phyloP scores from a whole-genome alignment of 208 protist genomes.

The Leishmania amazonensis region DNA sequence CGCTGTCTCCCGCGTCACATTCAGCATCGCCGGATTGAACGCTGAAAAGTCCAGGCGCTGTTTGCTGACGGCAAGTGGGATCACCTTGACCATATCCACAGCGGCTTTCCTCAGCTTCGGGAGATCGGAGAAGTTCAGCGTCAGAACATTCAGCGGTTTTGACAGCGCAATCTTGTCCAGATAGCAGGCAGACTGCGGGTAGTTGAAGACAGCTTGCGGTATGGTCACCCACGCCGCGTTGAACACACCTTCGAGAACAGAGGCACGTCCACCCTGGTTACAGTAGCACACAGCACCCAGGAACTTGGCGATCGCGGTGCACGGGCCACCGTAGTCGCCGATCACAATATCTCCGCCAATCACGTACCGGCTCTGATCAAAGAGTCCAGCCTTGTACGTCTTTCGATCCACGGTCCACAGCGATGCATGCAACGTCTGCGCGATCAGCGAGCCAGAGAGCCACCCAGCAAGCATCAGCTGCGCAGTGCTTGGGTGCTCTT shows the following conservation, averaged over 20 bases:
- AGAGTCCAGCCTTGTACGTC: constrained; percentile 33
- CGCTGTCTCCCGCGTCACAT: background rate
- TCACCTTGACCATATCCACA: background rate
- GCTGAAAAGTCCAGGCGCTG: background rate
- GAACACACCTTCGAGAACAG: background rate
- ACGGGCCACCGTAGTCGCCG: constrained; percentile 57
- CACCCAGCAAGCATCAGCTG: constrained; percentile 51
- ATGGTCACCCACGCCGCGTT: background rate
- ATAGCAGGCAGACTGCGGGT: constrained; percentile 10
- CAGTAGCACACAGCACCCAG: constrained; percentile 47
- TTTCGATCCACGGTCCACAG: constrained; percentile 19
- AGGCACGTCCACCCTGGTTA: constrained; percentile 26
- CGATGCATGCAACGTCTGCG: constrained; percentile 18
- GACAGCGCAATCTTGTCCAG: background rate
- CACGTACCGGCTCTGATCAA: constrained; percentile 54
- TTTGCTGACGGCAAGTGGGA: background rate
- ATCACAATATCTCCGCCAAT: constrained; percentile 54
- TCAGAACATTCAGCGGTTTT: background rate
- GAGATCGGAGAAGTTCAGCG: background rate
- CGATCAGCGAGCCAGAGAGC: constrained; percentile 32
- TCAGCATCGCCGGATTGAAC: background rate
- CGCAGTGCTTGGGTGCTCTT: constrained; percentile 3
- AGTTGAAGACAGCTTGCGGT: background rate
- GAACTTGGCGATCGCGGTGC: background rate
- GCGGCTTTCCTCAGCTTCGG: background rate